Conservation (phyloP, 495 filamentous ascomycete genomes). For the Lichenothelia convexa region DNA sequence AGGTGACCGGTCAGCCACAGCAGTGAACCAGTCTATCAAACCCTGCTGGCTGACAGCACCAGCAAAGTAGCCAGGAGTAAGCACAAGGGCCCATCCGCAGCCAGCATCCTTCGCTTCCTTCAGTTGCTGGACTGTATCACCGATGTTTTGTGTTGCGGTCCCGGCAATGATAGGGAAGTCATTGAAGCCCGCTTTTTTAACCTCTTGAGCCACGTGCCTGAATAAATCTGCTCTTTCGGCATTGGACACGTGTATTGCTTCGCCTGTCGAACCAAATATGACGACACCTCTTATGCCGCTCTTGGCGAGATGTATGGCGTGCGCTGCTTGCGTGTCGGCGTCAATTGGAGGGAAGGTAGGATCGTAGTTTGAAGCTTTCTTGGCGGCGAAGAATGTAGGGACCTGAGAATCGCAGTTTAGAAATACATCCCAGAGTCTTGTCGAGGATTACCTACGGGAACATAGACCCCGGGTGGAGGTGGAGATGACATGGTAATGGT, state of each 20-base stretch:
- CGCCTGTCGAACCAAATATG: constrained; percentile 48
- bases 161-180: constrained; percentile 52
- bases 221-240: constrained; percentile 39
- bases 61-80: constrained; percentile 17
- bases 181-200: constrained; percentile 36
- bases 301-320: constrained; percentile 43
- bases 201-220: constrained; percentile 29
- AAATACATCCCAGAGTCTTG: not conserved
- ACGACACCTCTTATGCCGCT: constrained; percentile 45
- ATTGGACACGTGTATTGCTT: constrained; percentile 46
- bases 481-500: no score
- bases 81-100: constrained; percentile 36
- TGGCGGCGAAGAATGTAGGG: constrained; percentile 31
- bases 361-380: constrained; percentile 19
- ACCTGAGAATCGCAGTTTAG: constrained; percentile 4
- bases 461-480: constrained; percentile 11
- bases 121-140: constrained; percentile 42
- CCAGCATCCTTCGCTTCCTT: constrained; percentile 38
- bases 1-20: constrained; percentile 11
- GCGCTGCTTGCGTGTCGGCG: constrained; percentile 34
- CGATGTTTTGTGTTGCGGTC: constrained; percentile 41
- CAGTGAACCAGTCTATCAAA: constrained; percentile 13
- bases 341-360: constrained; percentile 28
- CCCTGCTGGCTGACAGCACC: constrained; percentile 10
- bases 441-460: constrained; percentile 4